Conservation (phyloP, 179 eudicot species). For the Patellifolia procumbens region DNA sequence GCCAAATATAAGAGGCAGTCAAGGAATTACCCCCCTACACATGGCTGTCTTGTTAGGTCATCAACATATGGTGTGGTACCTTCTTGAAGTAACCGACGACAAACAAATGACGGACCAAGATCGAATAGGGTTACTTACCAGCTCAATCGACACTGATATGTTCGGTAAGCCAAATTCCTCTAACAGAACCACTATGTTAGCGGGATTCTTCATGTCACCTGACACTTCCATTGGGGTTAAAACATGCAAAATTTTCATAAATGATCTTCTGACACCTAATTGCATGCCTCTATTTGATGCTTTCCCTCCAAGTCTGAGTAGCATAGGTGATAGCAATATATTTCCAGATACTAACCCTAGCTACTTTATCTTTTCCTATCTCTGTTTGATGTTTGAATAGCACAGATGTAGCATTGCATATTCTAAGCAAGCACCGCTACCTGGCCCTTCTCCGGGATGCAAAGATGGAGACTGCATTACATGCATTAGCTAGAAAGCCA, state of each 20-base stretch:
- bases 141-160: constrained; percentile 25
- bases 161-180: constrained; percentile 17
- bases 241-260: too few relatives aligned
- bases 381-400: background rate
- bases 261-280: background rate
- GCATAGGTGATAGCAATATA: background rate
- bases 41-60: constrained; percentile 44
- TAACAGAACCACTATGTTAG: background rate
- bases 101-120: constrained; percentile 13
- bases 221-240: background rate
- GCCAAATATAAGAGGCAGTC: constrained; percentile 35
- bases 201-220: background rate
- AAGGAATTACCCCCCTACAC: constrained; percentile 36
- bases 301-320: too few relatives aligned
- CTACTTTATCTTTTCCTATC: background rate
- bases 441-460: constrained; percentile 27
- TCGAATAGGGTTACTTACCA: constrained; percentile 19
- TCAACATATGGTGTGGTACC: constrained; percentile 33
- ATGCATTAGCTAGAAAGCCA: constrained; percentile 28
- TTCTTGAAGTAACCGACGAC: constrained; percentile 28
- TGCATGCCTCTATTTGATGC: background rate
- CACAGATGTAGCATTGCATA: constrained; percentile 26
- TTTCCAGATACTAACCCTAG: background rate
- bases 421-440: constrained; percentile 13
- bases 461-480: constrained; percentile 26